Evolutionary conservation across 108 stramenopile species (phyloP), one percentile per base, ranked within the genome.

Genomic region (Epithemia pelagica): DNA sequence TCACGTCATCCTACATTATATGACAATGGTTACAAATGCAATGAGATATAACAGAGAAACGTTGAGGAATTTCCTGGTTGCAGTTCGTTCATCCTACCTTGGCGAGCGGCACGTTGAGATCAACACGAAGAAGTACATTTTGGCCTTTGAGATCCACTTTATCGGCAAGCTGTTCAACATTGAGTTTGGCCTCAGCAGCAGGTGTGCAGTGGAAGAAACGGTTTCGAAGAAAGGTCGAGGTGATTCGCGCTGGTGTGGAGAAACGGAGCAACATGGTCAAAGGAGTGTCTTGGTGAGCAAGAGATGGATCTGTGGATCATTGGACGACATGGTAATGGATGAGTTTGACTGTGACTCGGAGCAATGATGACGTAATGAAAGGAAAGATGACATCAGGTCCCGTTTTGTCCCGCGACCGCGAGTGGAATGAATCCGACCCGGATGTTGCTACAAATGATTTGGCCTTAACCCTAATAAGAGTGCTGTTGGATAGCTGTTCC

Each of bases 91-190:
- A 21, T 68, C 72, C 33, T 30, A 80, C 82, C 79, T 89, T 90
- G 54, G 81, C 82, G 19, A 91, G 74, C 26, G 95, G 95, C 21
- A 91, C 95, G 70, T 96, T 96, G 58, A 94, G 74, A 78, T 96
- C 95, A 51, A 92, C 89, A 19, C 92, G 85, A 61, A 96, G 78
- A 32, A 96, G 72, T 1, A 95, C 94, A 65, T 91, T 91, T 63
- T 86, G 33, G 20, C 88, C 88, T 29, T 68, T 32, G 32, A 94
- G 86, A 67, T 94, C 69, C 59, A 90, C 92, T 54, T 78, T 77
- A 29, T 80, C 69, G 52, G 89, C 92, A 7, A 94, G 77, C 0
- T 87, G 87, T 62, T 87, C 76, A 68, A 94, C 86, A 27, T 85
- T 90, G 24, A 93, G 73, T 66, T 93, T 93, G 61, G 82, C 89